Conservation (phyloP, 495 filamentous ascomycete genomes). For the Penicillium manginii region DNA sequence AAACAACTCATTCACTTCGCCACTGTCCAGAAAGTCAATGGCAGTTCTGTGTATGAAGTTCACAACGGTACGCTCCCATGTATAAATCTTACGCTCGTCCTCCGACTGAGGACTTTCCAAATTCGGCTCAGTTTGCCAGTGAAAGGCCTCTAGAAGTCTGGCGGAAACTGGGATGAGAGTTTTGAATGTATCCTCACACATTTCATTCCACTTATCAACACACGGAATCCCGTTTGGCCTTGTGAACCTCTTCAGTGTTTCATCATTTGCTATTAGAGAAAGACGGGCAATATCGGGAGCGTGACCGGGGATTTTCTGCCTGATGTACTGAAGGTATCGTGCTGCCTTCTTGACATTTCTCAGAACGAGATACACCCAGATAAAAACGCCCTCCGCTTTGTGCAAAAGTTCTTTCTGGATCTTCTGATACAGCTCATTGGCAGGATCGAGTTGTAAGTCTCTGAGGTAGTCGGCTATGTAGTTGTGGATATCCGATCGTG, state of each 20-base stretch:
- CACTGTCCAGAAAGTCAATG: conserved; percentile 5
- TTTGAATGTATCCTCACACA: neutral
- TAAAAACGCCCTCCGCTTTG: conserved; percentile 6
- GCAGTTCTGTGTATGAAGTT: conserved; percentile 9
- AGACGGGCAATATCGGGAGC: neutral
- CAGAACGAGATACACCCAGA: conserved; percentile 10
- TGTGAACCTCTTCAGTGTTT: neutral
- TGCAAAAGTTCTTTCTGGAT: neutral
- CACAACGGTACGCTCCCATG: neutral
- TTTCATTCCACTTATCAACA: neutral
- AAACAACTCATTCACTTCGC: conserved; percentile 1
- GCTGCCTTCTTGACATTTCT: conserved; percentile 5
- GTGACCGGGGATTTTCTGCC: neutral
- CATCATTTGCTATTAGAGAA: conserved; percentile 4
- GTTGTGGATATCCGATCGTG: neutral
- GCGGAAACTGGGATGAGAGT: neutral
- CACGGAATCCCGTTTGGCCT: neutral
- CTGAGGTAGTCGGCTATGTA: conserved; percentile 1
- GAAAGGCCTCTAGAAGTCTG: conserved; percentile 6
- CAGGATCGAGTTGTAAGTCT: conserved; percentile 1
- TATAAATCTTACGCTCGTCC: neutral
- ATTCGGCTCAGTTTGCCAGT: too few species aligned
- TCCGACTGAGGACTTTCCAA: neutral
- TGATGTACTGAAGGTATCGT: conserved; percentile 5
- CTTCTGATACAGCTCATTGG: neutral